These are phyloP conservation scores for Cercospora brassicicola DNA, from an alignment of 2,329 filamentous ascomycete genomes.

Conservation along the genomic window DNA sequence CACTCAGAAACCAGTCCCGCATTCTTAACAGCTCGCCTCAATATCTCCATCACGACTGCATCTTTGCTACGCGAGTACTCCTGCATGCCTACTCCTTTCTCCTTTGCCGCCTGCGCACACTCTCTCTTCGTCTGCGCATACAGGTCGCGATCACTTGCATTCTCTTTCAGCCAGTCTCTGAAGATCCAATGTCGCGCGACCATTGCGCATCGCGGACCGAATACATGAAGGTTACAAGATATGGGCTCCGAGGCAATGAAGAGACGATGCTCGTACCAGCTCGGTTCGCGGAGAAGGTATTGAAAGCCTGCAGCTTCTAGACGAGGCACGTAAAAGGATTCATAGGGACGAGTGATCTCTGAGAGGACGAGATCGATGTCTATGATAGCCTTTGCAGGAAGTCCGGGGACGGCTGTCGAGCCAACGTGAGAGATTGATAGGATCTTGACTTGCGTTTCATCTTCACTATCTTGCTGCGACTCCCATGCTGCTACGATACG, in stretches of 20 bases:
- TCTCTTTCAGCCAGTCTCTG: conserved; percentile 46
- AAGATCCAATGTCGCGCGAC: conserved; percentile 49
- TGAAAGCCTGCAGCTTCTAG: conserved; percentile 50
- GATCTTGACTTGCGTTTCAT: conserved; percentile 25
- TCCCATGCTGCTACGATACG: conserved; percentile 43
- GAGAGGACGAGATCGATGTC: conserved; percentile 54
- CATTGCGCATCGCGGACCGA: conserved; percentile 47
- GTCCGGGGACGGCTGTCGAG: conserved; percentile 52
- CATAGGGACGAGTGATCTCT: conserved; percentile 40
- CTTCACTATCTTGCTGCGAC: neutral
- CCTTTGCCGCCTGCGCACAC: conserved; percentile 26
- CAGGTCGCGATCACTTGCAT: conserved; percentile 43
- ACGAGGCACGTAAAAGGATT: conserved; percentile 46
- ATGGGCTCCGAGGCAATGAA: conserved; percentile 41
- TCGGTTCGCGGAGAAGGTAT: conserved; percentile 50
- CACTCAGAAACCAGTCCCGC: neutral
- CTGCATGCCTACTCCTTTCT: conserved; percentile 11
- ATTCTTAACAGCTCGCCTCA: conserved; percentile 38
- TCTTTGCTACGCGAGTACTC: conserved; percentile 50
- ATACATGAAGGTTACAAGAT: conserved; percentile 53
- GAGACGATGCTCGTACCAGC: conserved; percentile 53
- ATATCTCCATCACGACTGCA: conserved; percentile 44
- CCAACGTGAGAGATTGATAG: conserved; percentile 51
- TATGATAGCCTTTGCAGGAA: conserved; percentile 55
- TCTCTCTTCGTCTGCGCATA: conserved; percentile 47